Base-by-base conservation (phyloP, 495 filamentous ascomycete species). In the Staphylotrichum longicolle region DNA sequence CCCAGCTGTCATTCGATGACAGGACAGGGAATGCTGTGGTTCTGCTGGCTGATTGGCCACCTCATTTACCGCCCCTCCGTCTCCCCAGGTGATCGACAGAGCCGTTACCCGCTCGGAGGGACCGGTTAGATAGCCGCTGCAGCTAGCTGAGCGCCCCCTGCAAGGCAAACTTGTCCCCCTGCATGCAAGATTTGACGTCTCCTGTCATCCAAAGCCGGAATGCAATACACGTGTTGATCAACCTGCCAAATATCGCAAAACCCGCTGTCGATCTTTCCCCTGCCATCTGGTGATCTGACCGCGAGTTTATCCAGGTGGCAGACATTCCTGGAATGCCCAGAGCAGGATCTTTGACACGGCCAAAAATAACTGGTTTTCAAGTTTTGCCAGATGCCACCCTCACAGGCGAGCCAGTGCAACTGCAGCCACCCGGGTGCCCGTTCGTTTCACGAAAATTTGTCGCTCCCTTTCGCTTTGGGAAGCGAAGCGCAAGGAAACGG, bases 91-190 rank as follows among this genome's bases (percentile, higher is more conserved):
- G 54, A 57, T 57, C 54, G 54, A 48, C 53, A 45, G 10, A 30
- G 41, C 40, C 53, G 53, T 45, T 56, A 6, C 54, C 44, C 42
- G 32, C 33, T 39, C 37, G 42, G 52, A 39, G 52, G 20, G n/a
- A 12, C 54, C 54, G 54, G 54, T 3, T 37, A 47, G 42, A 57
- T 57, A 30, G 33, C 54, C 54, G 54, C 30, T 45, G 54, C 41
- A 35, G 41, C 41, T 45, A 45, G 32, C 40, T 56, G 40, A 45
- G 15, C 8, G 6, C 37, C 20, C 15, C 39, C 15, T 44, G 52
- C 52, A 54, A 30, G 39, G 15, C 52, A 54, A 44, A 53, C 34
- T n/a, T 39, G 52, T n/a, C 6, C 52, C 54, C 54, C 41, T 56
- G 54, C 54, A 56, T 44, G 27, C 5, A 35, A 46, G 27, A 11